A percentile compares a stretch with the other conserved stretches of the same genome.
Evolutionary conservation across 176 grass and related monocot genomes (phyloP).

Genomic region (Carex kokanica): DNA sequence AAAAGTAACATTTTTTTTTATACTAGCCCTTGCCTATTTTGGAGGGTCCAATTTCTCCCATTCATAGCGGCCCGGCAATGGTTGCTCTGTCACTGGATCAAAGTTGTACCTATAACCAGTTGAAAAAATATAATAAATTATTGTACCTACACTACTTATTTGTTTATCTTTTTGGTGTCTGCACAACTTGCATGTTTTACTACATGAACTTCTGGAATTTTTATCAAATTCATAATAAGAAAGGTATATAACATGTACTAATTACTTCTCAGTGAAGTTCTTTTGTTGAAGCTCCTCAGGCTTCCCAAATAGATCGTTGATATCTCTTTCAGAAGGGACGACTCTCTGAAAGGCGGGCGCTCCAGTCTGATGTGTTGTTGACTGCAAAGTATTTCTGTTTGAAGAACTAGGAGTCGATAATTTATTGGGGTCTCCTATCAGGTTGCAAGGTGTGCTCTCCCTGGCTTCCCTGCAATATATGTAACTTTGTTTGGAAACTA

Average conservation of each 20-base stretch:
- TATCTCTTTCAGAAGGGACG: conserved; percentile 25
- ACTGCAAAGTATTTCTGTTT: conserved; percentile 3
- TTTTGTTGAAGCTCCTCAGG: conserved; percentile 29
- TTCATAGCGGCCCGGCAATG: conserved; percentile 45
- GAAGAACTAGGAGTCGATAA: conserved; percentile 27
- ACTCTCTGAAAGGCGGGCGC: background rate
- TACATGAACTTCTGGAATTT: background rate
- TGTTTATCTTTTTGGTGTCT: background rate
- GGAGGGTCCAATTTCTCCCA: conserved; percentile 38
- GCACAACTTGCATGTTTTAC: background rate
- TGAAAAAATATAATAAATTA: background rate
- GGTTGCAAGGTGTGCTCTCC: conserved; percentile 36
- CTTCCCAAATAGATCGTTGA: conserved; percentile 36
- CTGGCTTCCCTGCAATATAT: conserved; percentile 27
- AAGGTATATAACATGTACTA: background rate
- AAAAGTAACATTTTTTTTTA: background rate
- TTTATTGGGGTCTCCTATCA: conserved; percentile 27
- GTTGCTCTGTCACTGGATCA: conserved; percentile 42
- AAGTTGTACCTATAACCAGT: conserved; percentile 39
- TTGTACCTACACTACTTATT: background rate
- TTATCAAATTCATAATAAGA: background rate
- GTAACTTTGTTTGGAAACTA: background rate
- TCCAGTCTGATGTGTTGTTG: conserved; percentile 5
- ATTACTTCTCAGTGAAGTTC: conserved; percentile 36
- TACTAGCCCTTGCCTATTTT: background rate